Base-by-base conservation (phyloP, 768 basidiomycete genomes). In the Rhizopogon vinicolor region DNA sequence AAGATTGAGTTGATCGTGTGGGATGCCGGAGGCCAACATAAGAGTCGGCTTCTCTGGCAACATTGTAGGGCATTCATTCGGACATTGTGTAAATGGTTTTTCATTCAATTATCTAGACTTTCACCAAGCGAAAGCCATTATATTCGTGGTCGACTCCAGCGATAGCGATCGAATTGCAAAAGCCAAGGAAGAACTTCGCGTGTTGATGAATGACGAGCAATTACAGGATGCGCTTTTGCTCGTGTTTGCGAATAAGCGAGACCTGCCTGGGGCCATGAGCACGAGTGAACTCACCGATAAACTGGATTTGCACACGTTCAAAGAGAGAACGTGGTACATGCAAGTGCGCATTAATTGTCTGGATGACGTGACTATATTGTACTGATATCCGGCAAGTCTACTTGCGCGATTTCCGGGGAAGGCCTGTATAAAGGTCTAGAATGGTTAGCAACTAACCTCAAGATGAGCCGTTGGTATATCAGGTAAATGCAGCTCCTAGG, bases 171-270 rank as follows among this genome's bases (percentile, higher is more conserved):
- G 96, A 55, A 89, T 98, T 66, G 93, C 97, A 70, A 95, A 98
- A 74, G 96, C 96, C 37, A 91, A 93, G 68, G 87, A 90, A 67
- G 96, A 98, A 73, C 76, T 98, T 28, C 95, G 96, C 65, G 83
- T 93, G 57, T 96, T 98, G 75, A 78, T 98, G 72, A 88, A 90
- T 62, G 95, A 98, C 71, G 79, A 95, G 57, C 94, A 98, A 73
- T 98, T 98, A 95, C 92, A 90, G 74, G 94, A 98, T 60, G 97
- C 95, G 68, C 70, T 98, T 51, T 70, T 98, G 67, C 87, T 98
- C 58, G 95, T 98, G n/a, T 98, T 98, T 72, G 95, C 96, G 29
- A 98, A 98, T 77, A 98, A 98, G 77, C 96, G 98, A 75, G 96
- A 98, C 82, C 74, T 98, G 25, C 25, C 25, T 5, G 4, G 25